Percentiles rank a stretch among this genome's conserved stretches.
Conservation (phyloP, 139 green algal species). For the Chlorella sp. region DNA sequence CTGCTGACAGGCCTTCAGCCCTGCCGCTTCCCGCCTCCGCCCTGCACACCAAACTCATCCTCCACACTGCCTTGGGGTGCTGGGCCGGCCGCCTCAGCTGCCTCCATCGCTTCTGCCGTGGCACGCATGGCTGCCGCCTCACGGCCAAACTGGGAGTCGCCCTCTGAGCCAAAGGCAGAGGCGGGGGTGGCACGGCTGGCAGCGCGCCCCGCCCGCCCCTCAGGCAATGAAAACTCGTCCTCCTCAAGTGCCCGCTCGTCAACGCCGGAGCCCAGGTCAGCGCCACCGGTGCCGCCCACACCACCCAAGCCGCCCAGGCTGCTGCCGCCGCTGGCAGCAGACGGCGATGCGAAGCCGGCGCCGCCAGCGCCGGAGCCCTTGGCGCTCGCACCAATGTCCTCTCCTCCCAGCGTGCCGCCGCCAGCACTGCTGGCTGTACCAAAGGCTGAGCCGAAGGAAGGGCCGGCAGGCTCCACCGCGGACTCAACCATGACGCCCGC, state of each 20-base stretch:
- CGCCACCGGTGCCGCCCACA: not conserved
- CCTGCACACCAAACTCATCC: no score
- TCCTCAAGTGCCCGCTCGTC: not conserved
- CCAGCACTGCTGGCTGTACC: no score
- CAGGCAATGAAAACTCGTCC: not conserved
- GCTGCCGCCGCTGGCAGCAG: not conserved
- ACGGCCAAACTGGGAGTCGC: not conserved
- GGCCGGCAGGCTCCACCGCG: not conserved
- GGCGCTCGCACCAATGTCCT: not conserved
- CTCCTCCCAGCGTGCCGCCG: not conserved
- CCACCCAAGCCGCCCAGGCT: not conserved
- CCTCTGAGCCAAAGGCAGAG: no score
- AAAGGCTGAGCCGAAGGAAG: no score
- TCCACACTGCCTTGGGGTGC: not conserved
- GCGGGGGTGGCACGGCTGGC: not conserved
- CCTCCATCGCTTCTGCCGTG: not conserved
- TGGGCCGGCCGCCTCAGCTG: not conserved
- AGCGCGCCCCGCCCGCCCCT: not conserved
- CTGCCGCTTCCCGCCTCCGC: no score
- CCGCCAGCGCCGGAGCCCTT: conserved; percentile 16
- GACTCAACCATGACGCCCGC: conserved; percentile 29
- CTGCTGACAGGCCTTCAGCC: no score
- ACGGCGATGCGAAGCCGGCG: not conserved
- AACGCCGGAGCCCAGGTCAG: not conserved
- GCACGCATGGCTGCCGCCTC: not conserved